Percentiles rank a stretch among this genome's conserved stretches.
These are phyloP conservation scores for Gossypium thurberi DNA, from an alignment of 345 rosid genomes.

Conservation along the genomic window DNA sequence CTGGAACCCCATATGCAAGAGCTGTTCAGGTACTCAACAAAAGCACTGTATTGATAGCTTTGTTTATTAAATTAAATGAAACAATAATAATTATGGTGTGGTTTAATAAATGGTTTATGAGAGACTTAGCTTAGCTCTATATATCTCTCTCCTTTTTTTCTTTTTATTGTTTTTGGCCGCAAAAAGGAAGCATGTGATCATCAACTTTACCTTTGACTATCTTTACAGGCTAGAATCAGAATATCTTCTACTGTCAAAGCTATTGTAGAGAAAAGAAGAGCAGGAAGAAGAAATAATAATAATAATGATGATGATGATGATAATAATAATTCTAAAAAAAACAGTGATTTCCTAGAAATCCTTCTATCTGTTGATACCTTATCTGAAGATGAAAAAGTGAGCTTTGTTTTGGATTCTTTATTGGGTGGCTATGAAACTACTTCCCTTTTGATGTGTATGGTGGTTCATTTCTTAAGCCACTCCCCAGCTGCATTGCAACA, in stretches of 20 bases:
- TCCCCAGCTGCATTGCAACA: slow-evolving; percentile 33
- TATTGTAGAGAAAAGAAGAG: slow-evolving; percentile 40
- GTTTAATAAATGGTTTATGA: background rate
- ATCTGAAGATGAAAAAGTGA: slow-evolving; percentile 55
- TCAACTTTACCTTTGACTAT: slow-evolving; percentile 22
- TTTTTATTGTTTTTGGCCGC: slow-evolving; percentile 4
- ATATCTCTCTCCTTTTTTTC: background rate
- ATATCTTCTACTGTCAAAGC: slow-evolving; percentile 45
- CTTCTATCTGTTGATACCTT: slow-evolving; percentile 39
- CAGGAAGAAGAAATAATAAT: slow-evolving; percentile 1
- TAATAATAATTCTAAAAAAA: slow-evolving; percentile 1
- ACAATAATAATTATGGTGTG: background rate
- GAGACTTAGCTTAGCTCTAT: background rate
- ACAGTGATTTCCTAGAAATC: slow-evolving; percentile 37
- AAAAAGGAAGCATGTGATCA: slow-evolving; percentile 32
- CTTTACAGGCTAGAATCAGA: slow-evolving; percentile 55
- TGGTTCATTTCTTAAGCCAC: slow-evolving; percentile 35
- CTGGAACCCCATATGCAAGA: slow-evolving; percentile 58
- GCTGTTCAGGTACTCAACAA: slow-evolving; percentile 43
- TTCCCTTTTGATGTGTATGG: slow-evolving; percentile 39
- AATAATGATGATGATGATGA: background rate
- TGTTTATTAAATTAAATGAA: background rate
- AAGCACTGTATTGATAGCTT: background rate
- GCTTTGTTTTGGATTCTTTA: slow-evolving; percentile 47
- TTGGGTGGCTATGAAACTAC: slow-evolving; percentile 64